Evolutionary conservation across 441 rosid species (phyloP).

Genomic region (Populus hybrid): DNA sequence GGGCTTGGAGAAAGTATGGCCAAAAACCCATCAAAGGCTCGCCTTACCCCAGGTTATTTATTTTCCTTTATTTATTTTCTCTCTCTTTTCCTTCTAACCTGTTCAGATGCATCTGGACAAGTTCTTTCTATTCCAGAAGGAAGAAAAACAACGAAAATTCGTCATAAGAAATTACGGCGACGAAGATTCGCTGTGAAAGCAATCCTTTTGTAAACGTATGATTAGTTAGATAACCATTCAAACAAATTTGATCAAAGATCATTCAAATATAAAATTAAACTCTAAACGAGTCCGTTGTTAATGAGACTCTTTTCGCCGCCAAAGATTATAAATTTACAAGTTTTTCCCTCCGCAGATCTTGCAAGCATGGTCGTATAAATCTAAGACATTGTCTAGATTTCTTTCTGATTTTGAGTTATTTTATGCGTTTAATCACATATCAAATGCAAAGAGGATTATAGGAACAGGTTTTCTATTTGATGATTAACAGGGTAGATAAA

Average conservation of each 20-base stretch:
- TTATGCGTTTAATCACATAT: background rate
- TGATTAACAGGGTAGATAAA: background rate
- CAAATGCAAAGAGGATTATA: background rate
- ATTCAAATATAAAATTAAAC: too few species aligned
- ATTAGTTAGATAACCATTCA: background rate
- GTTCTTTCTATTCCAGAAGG: background rate
- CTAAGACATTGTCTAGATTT: background rate
- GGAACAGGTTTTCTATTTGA: background rate
- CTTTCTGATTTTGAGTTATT: background rate
- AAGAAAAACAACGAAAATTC: background rate
- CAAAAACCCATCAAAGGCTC: constrained; percentile 99
- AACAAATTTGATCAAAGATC: background rate
- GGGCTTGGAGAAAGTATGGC: constrained; percentile 99
- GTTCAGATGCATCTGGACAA: background rate
- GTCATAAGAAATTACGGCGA: background rate
- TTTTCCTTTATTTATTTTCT: background rate
- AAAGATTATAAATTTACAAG: background rate
- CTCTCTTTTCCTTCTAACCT: background rate
- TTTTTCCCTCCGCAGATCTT: background rate
- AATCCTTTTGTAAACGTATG: background rate
- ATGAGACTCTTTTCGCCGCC: background rate
- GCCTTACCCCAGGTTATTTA: constrained; percentile 70
- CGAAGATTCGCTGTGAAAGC: background rate
- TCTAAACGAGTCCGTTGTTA: too few species aligned
- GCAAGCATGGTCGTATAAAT: background rate